phyloP scores from a whole-genome alignment of 1,284 basidiomycete genomes.

The Ceratobasidium sp. region DNA sequence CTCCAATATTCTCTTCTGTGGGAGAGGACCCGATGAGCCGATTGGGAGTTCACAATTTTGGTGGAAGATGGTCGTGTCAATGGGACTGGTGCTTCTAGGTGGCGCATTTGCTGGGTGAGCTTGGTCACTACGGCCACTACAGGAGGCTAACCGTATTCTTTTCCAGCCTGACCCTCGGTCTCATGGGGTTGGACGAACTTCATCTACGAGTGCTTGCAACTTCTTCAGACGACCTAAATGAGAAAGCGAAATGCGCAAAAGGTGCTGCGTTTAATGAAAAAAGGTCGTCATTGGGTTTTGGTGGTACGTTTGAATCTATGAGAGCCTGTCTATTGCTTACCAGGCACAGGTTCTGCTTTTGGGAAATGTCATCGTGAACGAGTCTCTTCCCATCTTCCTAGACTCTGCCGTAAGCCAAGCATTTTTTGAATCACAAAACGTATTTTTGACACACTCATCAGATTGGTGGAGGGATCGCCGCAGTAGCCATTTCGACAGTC shows the following conservation, averaged over 20 bases:
- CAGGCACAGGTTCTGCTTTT: conserved; percentile 71
- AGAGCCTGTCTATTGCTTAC: background rate
- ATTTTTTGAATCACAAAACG: conserved; percentile 41
- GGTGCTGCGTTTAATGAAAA: conserved; percentile 77
- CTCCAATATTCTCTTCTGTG: conserved; percentile 11
- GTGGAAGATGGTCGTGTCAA: conserved; percentile 71
- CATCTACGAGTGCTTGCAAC: conserved; percentile 86
- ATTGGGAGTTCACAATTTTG: conserved; percentile 55
- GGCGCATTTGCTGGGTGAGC: conserved; percentile 87
- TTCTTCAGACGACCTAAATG: conserved; percentile 74
- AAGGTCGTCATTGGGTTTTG: conserved; percentile 93
- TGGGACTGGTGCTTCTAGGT: conserved; percentile 72
- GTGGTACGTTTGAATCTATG: conserved; percentile 59
- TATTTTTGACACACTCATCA: conserved; percentile 43
- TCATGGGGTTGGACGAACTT: conserved; percentile 95
- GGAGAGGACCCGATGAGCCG: conserved; percentile 38
- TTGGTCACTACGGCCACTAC: background rate
- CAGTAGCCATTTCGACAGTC: conserved; percentile 82
- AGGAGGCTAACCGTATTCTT: background rate
- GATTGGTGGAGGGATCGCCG: conserved; percentile 85
- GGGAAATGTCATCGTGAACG: conserved; percentile 88
- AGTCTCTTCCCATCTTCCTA: conserved; percentile 92
- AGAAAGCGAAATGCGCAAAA: conserved; percentile 74
- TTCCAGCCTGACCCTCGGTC: conserved; percentile 75
- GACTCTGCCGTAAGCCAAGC: conserved; percentile 74